Evolutionary conservation across 1,284 basidiomycete species (phyloP), one percentile per base, ranked within the genome.

Genomic region (Rhodotorula sp.): DNA sequence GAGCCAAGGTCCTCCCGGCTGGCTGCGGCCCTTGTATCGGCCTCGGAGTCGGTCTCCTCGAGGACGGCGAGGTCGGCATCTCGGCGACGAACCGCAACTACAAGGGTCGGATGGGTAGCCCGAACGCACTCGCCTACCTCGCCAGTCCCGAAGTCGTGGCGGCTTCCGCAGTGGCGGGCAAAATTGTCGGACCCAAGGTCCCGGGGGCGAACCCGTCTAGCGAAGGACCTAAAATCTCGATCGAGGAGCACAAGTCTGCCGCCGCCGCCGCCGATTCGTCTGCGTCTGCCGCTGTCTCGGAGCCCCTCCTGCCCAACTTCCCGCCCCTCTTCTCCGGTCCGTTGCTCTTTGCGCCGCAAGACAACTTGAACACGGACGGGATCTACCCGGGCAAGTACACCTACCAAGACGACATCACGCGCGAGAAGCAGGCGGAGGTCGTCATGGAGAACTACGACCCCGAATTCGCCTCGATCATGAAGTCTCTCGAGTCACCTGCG

Each of bases 321-420:
- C 95, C 96, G 0, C 80, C 86, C 14, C 81, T 83, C 46, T 98
- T 99, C 82, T 81, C 86, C 2, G 96, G 96, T 0, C 88, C 89
- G 0, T 82, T 98, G 14, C 84, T 98, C 60, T 99, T 98, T 79
- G 87, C 89, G 0, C 95, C 96, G 0, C 94, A 98, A 79, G 95
- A 99, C 81, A 99, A 99, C 80, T 82, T 99, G 68, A 99, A 95
- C 80, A 99, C 95, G 1, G 95, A 99, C 79, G 96, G 92, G 8
- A 93, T 99, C 79, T 99, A 99, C 83, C 96, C 95, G 0, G 96
- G 95, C 48, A 99, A 98, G 82, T 99, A 99, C 82, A 99, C 96
- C 0, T 99, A 99, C 82, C 94, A 97, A 81, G 95, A 99, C 80
- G 96, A 98, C 80, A 97, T 99, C 79, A 98, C 95, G 0, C 91